Percentiles rank a stretch among this genome's conserved stretches.
Conservation (phyloP, 345 rosid genomes). For the Aquilaria yunnanensis region DNA sequence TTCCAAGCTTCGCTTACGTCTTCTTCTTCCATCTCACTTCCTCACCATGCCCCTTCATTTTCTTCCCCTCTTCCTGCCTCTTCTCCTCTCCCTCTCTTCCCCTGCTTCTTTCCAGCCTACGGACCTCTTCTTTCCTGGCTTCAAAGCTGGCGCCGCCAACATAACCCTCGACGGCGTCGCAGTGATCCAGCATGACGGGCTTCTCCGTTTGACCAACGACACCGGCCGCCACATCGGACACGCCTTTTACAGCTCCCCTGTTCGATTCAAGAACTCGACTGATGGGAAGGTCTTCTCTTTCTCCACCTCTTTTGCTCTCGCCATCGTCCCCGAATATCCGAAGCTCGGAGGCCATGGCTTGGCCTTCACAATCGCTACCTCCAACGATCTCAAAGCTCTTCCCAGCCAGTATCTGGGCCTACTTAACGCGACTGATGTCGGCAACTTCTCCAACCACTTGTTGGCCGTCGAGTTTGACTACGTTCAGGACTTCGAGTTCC, state of each 20-base stretch:
- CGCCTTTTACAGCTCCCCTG: slow-evolving; percentile 55
- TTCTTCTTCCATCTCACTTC: background rate
- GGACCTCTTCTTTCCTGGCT: slow-evolving; percentile 46
- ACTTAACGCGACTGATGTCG: slow-evolving; percentile 43
- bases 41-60: slow-evolving; percentile 10
- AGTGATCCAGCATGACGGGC: slow-evolving; percentile 42
- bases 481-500: slow-evolving; percentile 65
- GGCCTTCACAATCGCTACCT: slow-evolving; percentile 63
- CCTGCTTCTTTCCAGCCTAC: slow-evolving; percentile 24
- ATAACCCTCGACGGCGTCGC: slow-evolving; percentile 50
- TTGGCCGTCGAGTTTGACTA: slow-evolving; percentile 86
- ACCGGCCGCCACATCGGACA: slow-evolving; percentile 55
- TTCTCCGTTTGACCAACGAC: slow-evolving; percentile 53
- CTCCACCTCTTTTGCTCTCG: slow-evolving; percentile 72
- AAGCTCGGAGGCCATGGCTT: slow-evolving; percentile 83
- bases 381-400: slow-evolving; percentile 29
- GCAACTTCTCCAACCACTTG: slow-evolving; percentile 49
- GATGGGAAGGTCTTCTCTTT: slow-evolving; percentile 50
- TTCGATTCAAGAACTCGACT: slow-evolving; percentile 50
- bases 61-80: slow-evolving; percentile 7
- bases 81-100: slow-evolving; percentile 19
- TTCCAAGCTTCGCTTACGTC: background rate
- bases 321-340: slow-evolving; percentile 57
- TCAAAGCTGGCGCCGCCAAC: slow-evolving; percentile 27
- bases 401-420: slow-evolving; percentile 84